These are phyloP conservation scores for Saccharomycopsis guyanensis DNA, from an alignment of 805 yeast species.

Conservation along the genomic window DNA sequence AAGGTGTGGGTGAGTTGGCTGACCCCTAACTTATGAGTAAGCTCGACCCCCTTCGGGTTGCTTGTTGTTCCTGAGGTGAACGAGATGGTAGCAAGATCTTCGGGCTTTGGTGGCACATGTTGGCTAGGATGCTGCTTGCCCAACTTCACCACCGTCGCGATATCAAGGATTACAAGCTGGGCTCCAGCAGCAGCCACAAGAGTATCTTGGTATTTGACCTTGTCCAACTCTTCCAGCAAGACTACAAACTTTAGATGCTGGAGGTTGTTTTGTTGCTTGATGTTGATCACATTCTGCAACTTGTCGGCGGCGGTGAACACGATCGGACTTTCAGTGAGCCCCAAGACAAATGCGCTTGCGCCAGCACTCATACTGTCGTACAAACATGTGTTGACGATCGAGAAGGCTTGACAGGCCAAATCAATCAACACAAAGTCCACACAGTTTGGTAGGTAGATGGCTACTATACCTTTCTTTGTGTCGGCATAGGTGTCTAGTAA, in stretches of 20 bases:
- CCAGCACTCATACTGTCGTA: slow-evolving; percentile 51
- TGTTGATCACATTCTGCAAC: too few relatives aligned
- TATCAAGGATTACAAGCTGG: slow-evolving; percentile 29
- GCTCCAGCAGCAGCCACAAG: background rate
- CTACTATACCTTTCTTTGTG: slow-evolving; percentile 33
- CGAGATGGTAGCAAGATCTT: slow-evolving; percentile 42
- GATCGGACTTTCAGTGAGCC: slow-evolving; percentile 52
- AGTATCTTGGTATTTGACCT: slow-evolving; percentile 5
- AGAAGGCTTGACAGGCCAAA: background rate
- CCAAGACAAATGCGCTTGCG: slow-evolving; percentile 55
- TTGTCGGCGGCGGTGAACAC: slow-evolving; percentile 37
- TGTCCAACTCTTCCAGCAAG: background rate
- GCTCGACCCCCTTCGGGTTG: slow-evolving; percentile 50
- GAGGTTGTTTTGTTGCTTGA: too few relatives aligned
- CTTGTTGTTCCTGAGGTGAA: slow-evolving; percentile 65
- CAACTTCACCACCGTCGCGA: slow-evolving; percentile 28
- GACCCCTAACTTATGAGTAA: slow-evolving; percentile 35
- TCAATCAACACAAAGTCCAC: background rate
- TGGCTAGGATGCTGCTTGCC: slow-evolving; percentile 33
- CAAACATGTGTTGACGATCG: slow-evolving; percentile 39
- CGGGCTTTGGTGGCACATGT: slow-evolving; percentile 40
- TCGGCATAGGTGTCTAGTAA: background rate
- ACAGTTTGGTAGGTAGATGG: slow-evolving; percentile 31
- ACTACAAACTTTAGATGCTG: background rate
- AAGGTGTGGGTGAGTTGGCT: slow-evolving; percentile 26